A percentile compares a stretch with the other conserved stretches of the same genome.
Conservation (phyloP, 2,329 filamentous ascomycete species). For the Fusarium sp. region DNA sequence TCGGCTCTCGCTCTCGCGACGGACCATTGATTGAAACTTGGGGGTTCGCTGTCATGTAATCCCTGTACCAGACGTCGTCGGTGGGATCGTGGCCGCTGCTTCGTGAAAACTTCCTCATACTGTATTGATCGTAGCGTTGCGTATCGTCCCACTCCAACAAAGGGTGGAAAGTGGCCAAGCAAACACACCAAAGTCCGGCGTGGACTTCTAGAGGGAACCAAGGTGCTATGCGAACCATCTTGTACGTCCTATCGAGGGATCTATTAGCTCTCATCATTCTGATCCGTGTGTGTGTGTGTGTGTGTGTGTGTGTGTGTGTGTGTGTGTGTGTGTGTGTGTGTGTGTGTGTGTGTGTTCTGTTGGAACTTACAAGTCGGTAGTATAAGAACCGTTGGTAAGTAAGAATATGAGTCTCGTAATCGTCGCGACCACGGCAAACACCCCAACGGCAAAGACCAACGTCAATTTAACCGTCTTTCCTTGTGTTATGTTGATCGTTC, state of each 20-base stretch:
- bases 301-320: too few species aligned
- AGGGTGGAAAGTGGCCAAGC: slow-evolving; percentile 57
- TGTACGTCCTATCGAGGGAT: slow-evolving; percentile 51
- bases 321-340: neutral
- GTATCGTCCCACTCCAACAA: slow-evolving; percentile 48
- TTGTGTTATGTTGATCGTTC: slow-evolving; percentile 54
- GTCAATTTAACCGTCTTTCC: slow-evolving; percentile 52
- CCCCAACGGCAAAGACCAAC: slow-evolving; percentile 55
- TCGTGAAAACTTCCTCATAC: slow-evolving; percentile 39
- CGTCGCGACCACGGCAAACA: slow-evolving; percentile 55
- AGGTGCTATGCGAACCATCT: slow-evolving; percentile 53
- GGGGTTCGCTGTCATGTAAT: slow-evolving; percentile 29
- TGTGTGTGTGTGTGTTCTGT: neutral
- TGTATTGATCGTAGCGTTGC: slow-evolving; percentile 28
- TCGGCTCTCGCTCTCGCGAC: slow-evolving; percentile 2
- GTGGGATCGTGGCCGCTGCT: slow-evolving; percentile 27
- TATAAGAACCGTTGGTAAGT: slow-evolving; percentile 47
- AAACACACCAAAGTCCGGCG: slow-evolving; percentile 59
- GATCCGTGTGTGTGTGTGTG: neutral
- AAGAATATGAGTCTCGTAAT: slow-evolving; percentile 57
- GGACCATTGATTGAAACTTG: slow-evolving; percentile 19
- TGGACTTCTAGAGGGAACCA: slow-evolving; percentile 60
- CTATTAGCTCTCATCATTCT: slow-evolving; percentile 5
- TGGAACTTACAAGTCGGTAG: slow-evolving; percentile 51
- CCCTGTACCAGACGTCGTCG: slow-evolving; percentile 28